Percentiles rank a stretch among this genome's conserved stretches.
phyloP scores from a whole-genome alignment of 2,329 filamentous ascomycete genomes.

The Monilinia laxa region DNA sequence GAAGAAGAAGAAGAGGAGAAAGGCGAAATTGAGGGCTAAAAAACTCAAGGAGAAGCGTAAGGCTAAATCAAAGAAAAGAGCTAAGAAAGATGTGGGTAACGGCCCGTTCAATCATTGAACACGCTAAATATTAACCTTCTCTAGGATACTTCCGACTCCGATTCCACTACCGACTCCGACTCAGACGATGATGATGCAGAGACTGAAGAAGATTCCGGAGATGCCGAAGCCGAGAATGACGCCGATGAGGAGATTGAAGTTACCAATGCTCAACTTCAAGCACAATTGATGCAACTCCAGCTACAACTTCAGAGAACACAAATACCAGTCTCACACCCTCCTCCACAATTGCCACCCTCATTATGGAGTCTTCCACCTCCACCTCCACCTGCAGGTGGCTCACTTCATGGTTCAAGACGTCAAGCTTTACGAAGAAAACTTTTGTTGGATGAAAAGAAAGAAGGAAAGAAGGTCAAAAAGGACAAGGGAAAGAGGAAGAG shows the following conservation, averaged over 20 bases:
- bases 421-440: conserved; percentile 33
- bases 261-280: conserved; percentile 29
- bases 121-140: neutral
- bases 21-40: conserved; percentile 42
- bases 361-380: conserved; percentile 20
- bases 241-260: conserved; percentile 21
- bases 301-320: conserved; percentile 19
- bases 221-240: conserved; percentile 24
- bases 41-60: conserved; percentile 41
- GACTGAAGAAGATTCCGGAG: conserved; percentile 21
- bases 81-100: conserved; percentile 39
- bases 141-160: conserved; percentile 36
- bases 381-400: conserved; percentile 18
- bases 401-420: conserved; percentile 27
- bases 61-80: conserved; percentile 44
- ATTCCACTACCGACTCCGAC: conserved; percentile 39
- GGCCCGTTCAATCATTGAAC: conserved; percentile 9
- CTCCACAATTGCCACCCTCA: conserved; percentile 6
- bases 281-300: conserved; percentile 36
- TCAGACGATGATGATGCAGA: conserved; percentile 31
- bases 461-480: conserved; percentile 43
- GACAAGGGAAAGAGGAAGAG: conserved; percentile 43
- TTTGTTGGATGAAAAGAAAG: conserved; percentile 35
- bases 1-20: conserved; percentile 41
- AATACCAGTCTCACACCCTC: conserved; percentile 23